phyloP scores from a whole-genome alignment of 805 yeast genomes.

The Wickerhamiella domercqiae region DNA sequence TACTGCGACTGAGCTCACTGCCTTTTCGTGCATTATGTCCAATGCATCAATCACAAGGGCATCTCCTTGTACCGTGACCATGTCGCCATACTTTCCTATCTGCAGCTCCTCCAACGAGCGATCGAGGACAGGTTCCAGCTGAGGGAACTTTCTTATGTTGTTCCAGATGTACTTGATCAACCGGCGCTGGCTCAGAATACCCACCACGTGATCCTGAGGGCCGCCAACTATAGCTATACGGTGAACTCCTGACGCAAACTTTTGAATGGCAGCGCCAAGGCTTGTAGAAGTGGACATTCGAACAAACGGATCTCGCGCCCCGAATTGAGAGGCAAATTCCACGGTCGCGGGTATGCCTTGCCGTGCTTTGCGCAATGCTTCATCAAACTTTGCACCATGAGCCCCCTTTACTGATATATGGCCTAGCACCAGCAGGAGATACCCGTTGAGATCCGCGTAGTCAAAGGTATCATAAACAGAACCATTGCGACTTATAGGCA shows the following conservation, averaged over 20 bases:
- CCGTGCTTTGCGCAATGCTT: constrained; percentile 47
- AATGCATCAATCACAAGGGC: constrained; percentile 77
- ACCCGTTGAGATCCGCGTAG: constrained; percentile 79
- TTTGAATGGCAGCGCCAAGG: constrained; percentile 61
- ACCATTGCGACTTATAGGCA: constrained; percentile 42
- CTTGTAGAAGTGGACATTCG: constrained; percentile 49
- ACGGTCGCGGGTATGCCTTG: constrained; percentile 86
- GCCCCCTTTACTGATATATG: constrained; percentile 31
- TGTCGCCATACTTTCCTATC: constrained; percentile 53
- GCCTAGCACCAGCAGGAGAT: constrained; percentile 69
- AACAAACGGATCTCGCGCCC: constrained; percentile 78
- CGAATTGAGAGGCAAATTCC: constrained; percentile 65
- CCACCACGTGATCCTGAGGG: constrained; percentile 41
- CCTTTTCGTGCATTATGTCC: constrained; percentile 64
- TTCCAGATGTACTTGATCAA: constrained; percentile 79
- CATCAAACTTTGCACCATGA: constrained; percentile 25
- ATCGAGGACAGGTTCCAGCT: constrained; percentile 53
- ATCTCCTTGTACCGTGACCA: constrained; percentile 75
- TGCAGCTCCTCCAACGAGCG: constrained; percentile 53
- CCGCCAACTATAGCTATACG: constrained; percentile 63
- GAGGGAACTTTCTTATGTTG: constrained; percentile 72
- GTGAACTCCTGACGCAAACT: constrained; percentile 90
- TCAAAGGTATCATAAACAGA: constrained; percentile 51
- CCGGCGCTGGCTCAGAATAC: constrained; percentile 83
- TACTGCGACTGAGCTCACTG: constrained; percentile 84